phyloP scores from a whole-genome alignment of 768 basidiomycete species.

The Phaffia tasmanica region DNA sequence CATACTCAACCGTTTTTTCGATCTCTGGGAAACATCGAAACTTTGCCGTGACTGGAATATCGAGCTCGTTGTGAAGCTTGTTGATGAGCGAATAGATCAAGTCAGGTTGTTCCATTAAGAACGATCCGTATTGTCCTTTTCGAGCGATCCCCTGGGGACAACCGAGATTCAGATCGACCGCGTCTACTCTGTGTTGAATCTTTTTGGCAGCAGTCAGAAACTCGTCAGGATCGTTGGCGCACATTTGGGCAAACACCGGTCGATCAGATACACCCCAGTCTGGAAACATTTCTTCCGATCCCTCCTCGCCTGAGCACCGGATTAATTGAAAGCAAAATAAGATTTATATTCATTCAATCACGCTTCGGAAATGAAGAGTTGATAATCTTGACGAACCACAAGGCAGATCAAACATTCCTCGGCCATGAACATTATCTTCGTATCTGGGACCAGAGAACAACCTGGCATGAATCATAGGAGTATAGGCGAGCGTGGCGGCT shows the following conservation, averaged over 20 bases:
- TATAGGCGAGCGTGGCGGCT: conserved; percentile 62
- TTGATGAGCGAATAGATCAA: conserved; percentile 72
- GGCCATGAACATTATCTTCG: conserved; percentile 12
- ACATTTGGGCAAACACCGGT: conserved; percentile 73
- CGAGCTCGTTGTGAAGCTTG: conserved; percentile 67
- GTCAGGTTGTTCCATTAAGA: conserved; percentile 91
- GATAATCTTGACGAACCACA: not conserved
- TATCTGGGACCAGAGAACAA: conserved; percentile 32
- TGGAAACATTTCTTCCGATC: conserved; percentile 42
- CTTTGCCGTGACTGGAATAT: conserved; percentile 90
- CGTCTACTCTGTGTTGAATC: conserved; percentile 73
- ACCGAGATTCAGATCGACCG: conserved; percentile 77
- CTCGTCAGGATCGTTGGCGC: conserved; percentile 72
- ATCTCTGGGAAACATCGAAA: conserved; percentile 79
- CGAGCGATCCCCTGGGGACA: conserved; percentile 91
- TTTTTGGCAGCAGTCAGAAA: conserved; percentile 65
- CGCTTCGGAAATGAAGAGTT: not conserved
- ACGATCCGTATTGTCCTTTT: conserved; percentile 75
- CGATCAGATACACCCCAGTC: conserved; percentile 49
- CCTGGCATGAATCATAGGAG: conserved; percentile 97
- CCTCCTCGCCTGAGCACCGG: conserved; percentile 59
- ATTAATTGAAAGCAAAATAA: conserved; percentile 37
- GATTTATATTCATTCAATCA: conserved; percentile 12
- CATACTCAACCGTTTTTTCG: conserved; percentile 84
- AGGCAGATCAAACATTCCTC: conserved; percentile 1